phyloP scores from a whole-genome alignment of 345 rosid genomes.

The Leavenworthia alabamica region DNA sequence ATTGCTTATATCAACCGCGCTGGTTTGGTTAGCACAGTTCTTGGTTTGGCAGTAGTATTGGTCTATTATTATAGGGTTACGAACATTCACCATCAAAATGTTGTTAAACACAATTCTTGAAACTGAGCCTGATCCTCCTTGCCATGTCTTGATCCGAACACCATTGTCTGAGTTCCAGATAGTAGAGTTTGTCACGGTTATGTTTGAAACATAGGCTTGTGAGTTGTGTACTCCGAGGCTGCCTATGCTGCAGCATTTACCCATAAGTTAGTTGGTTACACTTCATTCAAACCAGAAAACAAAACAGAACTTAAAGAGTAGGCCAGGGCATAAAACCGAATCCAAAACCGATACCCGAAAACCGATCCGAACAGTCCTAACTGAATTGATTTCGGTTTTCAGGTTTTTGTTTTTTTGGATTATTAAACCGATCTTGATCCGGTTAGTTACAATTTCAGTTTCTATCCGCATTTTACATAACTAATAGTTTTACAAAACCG shows the following conservation, averaged over 20 bases:
- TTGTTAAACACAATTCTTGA: constrained; percentile 54
- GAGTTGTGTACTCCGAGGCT: constrained; percentile 78
- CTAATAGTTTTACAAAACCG: too few species aligned
- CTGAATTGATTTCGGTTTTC: too few species aligned
- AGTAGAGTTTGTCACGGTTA: constrained; percentile 65
- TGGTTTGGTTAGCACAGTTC: constrained; percentile 62
- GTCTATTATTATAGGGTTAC: constrained; percentile 77
- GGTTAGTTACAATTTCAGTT: too few species aligned
- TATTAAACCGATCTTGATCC: too few species aligned
- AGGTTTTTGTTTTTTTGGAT: too few species aligned
- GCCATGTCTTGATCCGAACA: constrained; percentile 90
- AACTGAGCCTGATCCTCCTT: constrained; percentile 86
- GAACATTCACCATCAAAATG: constrained; percentile 67
- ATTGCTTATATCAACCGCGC: constrained; percentile 55
- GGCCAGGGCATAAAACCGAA: too few species aligned
- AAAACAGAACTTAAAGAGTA: background rate
- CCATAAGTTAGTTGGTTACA: background rate
- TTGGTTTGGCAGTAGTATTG: constrained; percentile 78
- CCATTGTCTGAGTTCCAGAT: constrained; percentile 66
- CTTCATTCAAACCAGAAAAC: background rate
- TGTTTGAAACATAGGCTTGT: constrained; percentile 68
- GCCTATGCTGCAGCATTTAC: constrained; percentile 59
- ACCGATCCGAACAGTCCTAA: too few species aligned
- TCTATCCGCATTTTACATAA: too few species aligned
- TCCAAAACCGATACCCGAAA: too few species aligned